These are phyloP conservation scores for Dispira simplex DNA, from an alignment of 192 early-diverging fungal species.

Conservation along the genomic window DNA sequence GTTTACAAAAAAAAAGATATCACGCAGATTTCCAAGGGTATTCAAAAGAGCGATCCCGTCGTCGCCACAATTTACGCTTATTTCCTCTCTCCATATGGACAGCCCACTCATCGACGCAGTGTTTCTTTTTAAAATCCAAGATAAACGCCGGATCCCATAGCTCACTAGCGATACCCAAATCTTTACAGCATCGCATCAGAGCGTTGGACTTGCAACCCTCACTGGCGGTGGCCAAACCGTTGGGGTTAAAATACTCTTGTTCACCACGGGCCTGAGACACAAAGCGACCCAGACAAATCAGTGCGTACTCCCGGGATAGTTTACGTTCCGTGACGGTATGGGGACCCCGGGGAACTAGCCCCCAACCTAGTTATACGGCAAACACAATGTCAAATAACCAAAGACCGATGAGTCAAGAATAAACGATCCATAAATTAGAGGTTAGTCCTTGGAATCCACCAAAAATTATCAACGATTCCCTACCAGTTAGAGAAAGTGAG, in stretches of 20 bases:
- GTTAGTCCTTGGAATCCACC: background rate
- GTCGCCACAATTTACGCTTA: constrained; percentile 76
- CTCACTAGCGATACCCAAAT: constrained; percentile 80
- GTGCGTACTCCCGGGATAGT: constrained; percentile 85
- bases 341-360: constrained; percentile 71
- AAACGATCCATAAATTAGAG: background rate
- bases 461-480: background rate
- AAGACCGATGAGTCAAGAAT: background rate
- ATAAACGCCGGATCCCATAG: constrained; percentile 89
- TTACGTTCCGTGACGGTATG: constrained; percentile 65
- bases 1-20: no score
- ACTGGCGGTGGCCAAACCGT: constrained; percentile 59
- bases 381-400: background rate
- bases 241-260: constrained; percentile 73
- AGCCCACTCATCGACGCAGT: constrained; percentile 64
- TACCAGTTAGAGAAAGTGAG: background rate
- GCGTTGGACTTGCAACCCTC: constrained; percentile 89
- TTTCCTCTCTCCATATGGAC: constrained; percentile 49
- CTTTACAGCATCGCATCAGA: constrained; percentile 93
- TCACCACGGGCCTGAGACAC: constrained; percentile 88
- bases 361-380: constrained; percentile 33
- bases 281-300: constrained; percentile 79
- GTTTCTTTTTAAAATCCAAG: constrained; percentile 65
- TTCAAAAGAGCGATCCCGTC: constrained; percentile 51
- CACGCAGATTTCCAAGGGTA: constrained; percentile 33